Evolutionary conservation across 2,329 filamentous ascomycete species (phyloP).

Genomic region (Penicillium brevicompactum): DNA sequence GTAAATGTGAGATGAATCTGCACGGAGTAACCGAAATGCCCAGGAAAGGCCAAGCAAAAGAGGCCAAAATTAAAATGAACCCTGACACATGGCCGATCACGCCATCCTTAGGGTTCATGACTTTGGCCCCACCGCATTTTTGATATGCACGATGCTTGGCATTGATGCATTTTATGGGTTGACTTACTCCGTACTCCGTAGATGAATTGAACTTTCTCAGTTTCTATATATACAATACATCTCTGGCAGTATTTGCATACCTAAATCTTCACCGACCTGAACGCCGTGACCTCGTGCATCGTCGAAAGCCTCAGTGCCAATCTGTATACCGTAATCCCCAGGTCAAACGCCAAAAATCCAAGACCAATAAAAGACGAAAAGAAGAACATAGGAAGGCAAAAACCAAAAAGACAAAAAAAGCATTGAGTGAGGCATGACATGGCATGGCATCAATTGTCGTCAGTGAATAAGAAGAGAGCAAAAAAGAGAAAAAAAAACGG

Average conservation of each 20-base stretch:
- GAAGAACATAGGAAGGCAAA: neutral
- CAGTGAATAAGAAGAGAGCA: conserved; percentile 1
- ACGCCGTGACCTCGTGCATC: conserved; percentile 24
- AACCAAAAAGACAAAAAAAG: conserved; percentile 2
- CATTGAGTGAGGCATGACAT: conserved; percentile 1
- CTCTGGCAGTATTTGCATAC: conserved; percentile 22
- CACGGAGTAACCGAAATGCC: neutral
- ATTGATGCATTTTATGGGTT: neutral
- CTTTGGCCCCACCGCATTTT: neutral
- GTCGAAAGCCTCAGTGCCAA: conserved; percentile 16
- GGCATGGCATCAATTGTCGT: conserved; percentile 5
- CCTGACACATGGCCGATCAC: conserved; percentile 11
- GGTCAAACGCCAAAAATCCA: conserved; percentile 19
- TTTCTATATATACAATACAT: conserved; percentile 29
- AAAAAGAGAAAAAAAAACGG: neutral
- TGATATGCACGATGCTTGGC: neutral
- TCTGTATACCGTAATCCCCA: conserved; percentile 23
- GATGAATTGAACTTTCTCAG: conserved; percentile 8
- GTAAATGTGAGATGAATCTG: neutral
- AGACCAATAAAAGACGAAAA: conserved; percentile 1
- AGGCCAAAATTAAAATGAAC: neutral
- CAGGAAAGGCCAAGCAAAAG: conserved; percentile 1
- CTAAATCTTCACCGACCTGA: conserved; percentile 10
- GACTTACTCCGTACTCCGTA: neutral
- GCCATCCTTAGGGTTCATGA: conserved; percentile 3